Evolutionary conservation across 106 monocot species (phyloP), one percentile per base, ranked within the genome.

Genomic region (Platanthera zijinensis): DNA sequence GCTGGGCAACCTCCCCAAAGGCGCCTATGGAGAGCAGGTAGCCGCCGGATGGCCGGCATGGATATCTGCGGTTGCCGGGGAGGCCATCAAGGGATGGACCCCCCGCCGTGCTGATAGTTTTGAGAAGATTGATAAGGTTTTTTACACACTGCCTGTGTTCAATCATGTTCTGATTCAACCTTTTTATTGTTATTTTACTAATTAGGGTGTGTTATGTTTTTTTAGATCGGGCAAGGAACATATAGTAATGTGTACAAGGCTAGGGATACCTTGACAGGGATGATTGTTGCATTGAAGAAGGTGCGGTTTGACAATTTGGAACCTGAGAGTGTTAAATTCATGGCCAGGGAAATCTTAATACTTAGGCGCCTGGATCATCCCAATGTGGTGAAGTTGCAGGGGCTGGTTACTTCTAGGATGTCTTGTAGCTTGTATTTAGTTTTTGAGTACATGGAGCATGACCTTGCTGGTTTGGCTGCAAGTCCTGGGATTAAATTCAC

Each of bases 181-280:
- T 32, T 46, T 51, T 51, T 72, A 14, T 72, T 51, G 19, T 72
- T 4, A 21, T 50, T 15, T 69, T 53, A 53, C 14, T 53, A 12
- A 53, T 72, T 50, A 15, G 17, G 48, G 8, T 72, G 5, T 72
- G 13, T 52, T 19, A 15, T 50, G 18, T 61, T 7, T 67, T 32
- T 32, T 50, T 28, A 32, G 89, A 89, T 89, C 45, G 89, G 89
- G 21, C 89, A 89, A 76, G 89, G 89, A 13, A 89, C 89, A 10
- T 89, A 89, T 51, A 89, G 89, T 62, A 89, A 89, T 54, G 89
- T 89, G 15, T 89, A 89, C 86, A 89, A 89, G 72, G 86, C 89
- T 9, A 78, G 89, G 54, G 89, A 89, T 72, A 78, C 48, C 9
- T 47, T 79, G 19, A 84, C 77, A 10, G 86, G 82, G 25, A 80